These are phyloP conservation scores for Aspergillus udagawae DNA, from an alignment of 2,329 filamentous ascomycete genomes.

Conservation along the genomic window DNA sequence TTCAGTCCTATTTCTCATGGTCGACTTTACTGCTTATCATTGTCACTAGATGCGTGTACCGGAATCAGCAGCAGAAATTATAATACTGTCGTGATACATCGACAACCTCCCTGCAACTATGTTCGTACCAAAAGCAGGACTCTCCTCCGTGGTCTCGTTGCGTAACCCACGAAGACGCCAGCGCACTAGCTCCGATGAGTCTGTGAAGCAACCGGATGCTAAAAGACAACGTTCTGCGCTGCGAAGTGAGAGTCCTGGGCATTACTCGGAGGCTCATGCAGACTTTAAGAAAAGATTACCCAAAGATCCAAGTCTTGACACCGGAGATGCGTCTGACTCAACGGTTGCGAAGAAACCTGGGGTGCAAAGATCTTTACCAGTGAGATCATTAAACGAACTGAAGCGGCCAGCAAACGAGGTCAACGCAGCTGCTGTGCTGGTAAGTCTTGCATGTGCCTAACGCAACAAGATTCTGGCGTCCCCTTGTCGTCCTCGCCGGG, in stretches of 20 bases:
- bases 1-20: not conserved
- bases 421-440: constrained; percentile 36
- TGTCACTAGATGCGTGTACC: not conserved
- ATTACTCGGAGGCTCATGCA: constrained; percentile 16
- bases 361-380: constrained; percentile 30
- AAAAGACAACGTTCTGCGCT: constrained; percentile 46
- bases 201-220: constrained; percentile 41
- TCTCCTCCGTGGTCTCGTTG: constrained; percentile 22
- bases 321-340: constrained; percentile 10
- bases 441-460: constrained; percentile 14
- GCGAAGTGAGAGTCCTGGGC: constrained; percentile 32
- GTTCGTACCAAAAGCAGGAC: constrained; percentile 35
- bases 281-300: constrained; percentile 14
- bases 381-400: constrained; percentile 35
- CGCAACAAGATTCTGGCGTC: not conserved
- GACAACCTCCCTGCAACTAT: constrained; percentile 20
- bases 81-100: not conserved
- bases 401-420: constrained; percentile 28
- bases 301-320: constrained; percentile 10
- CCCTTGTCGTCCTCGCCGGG: not conserved
- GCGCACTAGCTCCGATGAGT: constrained; percentile 43
- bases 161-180: constrained; percentile 38
- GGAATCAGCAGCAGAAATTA: not conserved
- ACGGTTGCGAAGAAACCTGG: constrained; percentile 15
- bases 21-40: not conserved